These are phyloP conservation scores for Lotmaria passim DNA, from an alignment of 208 protist species.

Conservation along the genomic window DNA sequence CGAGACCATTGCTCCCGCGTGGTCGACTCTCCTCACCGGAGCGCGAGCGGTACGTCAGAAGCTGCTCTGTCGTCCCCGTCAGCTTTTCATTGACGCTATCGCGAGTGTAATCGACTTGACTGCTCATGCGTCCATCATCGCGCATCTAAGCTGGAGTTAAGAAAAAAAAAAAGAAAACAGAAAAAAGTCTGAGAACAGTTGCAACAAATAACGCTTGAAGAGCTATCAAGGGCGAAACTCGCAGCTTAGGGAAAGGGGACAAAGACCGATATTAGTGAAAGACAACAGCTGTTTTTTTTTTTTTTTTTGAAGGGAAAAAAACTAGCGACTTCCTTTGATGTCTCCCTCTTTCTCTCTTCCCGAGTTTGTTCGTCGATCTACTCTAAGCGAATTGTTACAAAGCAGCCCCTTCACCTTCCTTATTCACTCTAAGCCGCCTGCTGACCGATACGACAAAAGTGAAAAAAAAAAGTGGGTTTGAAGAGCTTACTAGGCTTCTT, in stretches of 20 bases:
- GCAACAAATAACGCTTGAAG: neutral
- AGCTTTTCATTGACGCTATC: conserved; percentile 23
- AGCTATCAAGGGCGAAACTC: no score
- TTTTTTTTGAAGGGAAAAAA: no score
- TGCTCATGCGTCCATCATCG: conserved; percentile 32
- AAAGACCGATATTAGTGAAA: no score
- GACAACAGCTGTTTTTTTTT: no score
- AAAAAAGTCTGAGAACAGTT: neutral
- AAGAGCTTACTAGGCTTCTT: no score
- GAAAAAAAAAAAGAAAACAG: neutral
- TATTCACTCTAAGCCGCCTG: no score
- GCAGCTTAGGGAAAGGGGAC: no score
- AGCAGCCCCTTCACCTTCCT: no score
- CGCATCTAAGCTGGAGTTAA: conserved; percentile 21
- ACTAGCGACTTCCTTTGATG: no score
- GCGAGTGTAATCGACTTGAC: conserved; percentile 26
- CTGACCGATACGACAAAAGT: no score
- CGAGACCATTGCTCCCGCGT: conserved; percentile 7
- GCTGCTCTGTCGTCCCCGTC: conserved; percentile 1
- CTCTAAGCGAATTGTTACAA: neutral
- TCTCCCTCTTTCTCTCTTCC: neutral
- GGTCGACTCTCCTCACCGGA: conserved; percentile 12
- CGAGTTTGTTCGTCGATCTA: neutral
- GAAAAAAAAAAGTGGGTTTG: no score
- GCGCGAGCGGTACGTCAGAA: conserved; percentile 9